Percentiles rank a stretch among this genome's conserved stretches.
These are phyloP conservation scores for Tetrapisispora fleetii DNA, from an alignment of 805 yeast species.

Conservation along the genomic window DNA sequence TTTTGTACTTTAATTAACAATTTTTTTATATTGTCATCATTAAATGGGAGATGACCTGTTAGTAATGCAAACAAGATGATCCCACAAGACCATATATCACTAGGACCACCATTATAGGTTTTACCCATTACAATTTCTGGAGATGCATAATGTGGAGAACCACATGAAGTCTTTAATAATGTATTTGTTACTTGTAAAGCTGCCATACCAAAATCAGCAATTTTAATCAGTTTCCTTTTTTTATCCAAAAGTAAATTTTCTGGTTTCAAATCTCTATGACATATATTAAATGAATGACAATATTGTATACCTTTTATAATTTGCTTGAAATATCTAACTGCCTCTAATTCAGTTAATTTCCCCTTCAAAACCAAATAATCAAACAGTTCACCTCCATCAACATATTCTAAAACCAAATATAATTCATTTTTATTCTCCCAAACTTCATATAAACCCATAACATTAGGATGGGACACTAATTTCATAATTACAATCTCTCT, in stretches of 20 bases:
- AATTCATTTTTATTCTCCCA: slow-evolving; percentile 95
- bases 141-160: slow-evolving; percentile 83
- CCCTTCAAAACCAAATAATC: slow-evolving; percentile 63
- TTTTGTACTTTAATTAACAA: slow-evolving; percentile 65
- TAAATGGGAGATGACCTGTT: slow-evolving; percentile 77
- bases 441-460: slow-evolving; percentile 87
- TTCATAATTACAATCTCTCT: slow-evolving; percentile 97
- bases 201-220: slow-evolving; percentile 88
- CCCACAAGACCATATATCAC: slow-evolving; percentile 87
- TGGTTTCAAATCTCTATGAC: slow-evolving; percentile 77
- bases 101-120: slow-evolving; percentile 73
- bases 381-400: slow-evolving; percentile 81
- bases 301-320: slow-evolving; percentile 70
- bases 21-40: slow-evolving; percentile 69
- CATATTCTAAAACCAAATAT: slow-evolving; percentile 68
- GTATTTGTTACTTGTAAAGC: slow-evolving; percentile 66
- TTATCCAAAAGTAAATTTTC: slow-evolving; percentile 66
- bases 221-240: slow-evolving; percentile 52
- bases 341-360: slow-evolving; percentile 60
- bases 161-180: slow-evolving; percentile 71
- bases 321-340: slow-evolving; percentile 68
- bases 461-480: slow-evolving; percentile 84
- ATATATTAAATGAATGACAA: slow-evolving; percentile 70
- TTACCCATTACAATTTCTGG: slow-evolving; percentile 77
- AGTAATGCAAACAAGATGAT: slow-evolving; percentile 68